Evolutionary conservation across 257 asterid species (phyloP).

Genomic region (Primulina tabacum): DNA sequence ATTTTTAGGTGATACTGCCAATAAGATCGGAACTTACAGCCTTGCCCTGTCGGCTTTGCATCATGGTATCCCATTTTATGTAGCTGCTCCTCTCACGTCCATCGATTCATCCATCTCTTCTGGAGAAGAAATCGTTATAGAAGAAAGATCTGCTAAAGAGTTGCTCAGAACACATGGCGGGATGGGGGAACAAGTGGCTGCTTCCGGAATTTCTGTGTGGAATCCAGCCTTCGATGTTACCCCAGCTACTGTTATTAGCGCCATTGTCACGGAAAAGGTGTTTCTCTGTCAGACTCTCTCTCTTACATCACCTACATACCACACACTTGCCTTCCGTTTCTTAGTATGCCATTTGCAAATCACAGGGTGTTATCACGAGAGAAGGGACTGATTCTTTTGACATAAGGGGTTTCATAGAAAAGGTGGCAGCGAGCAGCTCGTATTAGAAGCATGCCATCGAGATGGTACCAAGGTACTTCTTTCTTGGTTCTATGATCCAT

Average conservation of each 20-base stretch:
- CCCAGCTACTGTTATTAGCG: slow-evolving; percentile 72
- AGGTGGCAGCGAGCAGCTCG: slow-evolving; percentile 19
- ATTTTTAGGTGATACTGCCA: slow-evolving; percentile 85
- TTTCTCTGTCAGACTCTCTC: slow-evolving; percentile 22
- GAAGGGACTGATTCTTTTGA: slow-evolving; percentile 56
- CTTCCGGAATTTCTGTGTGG: slow-evolving; percentile 93
- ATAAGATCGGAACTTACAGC: slow-evolving; percentile 95
- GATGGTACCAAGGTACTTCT: slow-evolving; percentile 6
- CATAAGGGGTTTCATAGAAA: slow-evolving; percentile 45
- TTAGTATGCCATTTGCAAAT: slow-evolving; percentile 16
- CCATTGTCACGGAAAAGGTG: slow-evolving; percentile 87
- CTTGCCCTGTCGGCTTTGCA: slow-evolving; percentile 79
- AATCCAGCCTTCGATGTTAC: slow-evolving; percentile 98
- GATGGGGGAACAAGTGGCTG: slow-evolving; percentile 90
- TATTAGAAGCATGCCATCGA: background rate
- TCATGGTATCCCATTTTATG: slow-evolving; percentile 79
- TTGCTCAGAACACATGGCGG: slow-evolving; percentile 76
- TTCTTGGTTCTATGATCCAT: background rate
- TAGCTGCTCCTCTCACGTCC: slow-evolving; percentile 94
- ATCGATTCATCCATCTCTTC: slow-evolving; percentile 68
- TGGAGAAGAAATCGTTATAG: slow-evolving; percentile 80
- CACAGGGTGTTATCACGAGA: slow-evolving; percentile 77
- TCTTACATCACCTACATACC: background rate
- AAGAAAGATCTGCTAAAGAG: slow-evolving; percentile 88
- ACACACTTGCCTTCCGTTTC: background rate